A percentile compares a stretch with the other conserved stretches of the same genome.
phyloP scores from a whole-genome alignment of 2,329 filamentous ascomycete species.

The Alternaria panax region DNA sequence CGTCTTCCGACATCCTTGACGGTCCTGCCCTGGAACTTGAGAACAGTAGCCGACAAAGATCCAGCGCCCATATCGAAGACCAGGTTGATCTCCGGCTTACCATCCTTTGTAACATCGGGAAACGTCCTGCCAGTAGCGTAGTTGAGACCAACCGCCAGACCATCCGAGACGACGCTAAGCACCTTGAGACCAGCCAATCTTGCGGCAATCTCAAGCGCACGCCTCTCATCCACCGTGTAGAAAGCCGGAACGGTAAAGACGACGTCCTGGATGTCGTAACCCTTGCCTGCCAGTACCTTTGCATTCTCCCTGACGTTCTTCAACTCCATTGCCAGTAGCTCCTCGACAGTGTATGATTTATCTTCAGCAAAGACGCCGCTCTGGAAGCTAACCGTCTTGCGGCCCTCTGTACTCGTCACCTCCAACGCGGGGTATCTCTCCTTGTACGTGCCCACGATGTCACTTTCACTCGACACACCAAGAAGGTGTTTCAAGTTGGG shows the following conservation, averaged over 20 bases:
- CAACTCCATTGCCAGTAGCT: slow-evolving; percentile 94
- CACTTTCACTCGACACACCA: slow-evolving; percentile 68
- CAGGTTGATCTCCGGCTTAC: slow-evolving; percentile 88
- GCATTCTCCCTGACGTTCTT: slow-evolving; percentile 91
- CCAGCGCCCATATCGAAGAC: slow-evolving; percentile 98
- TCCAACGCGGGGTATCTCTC: slow-evolving; percentile 80
- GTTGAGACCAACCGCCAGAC: slow-evolving; percentile 89
- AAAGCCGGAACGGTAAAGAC: slow-evolving; percentile 92
- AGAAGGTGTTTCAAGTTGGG: slow-evolving; percentile 90
- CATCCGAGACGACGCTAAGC: slow-evolving; percentile 84
- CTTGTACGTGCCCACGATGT: slow-evolving; percentile 73
- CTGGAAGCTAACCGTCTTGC: slow-evolving; percentile 76
- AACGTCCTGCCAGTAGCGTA: slow-evolving; percentile 93
- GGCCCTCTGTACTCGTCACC: slow-evolving; percentile 66
- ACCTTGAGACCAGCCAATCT: slow-evolving; percentile 88
- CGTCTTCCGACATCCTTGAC: slow-evolving; percentile 92
- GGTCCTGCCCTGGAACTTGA: slow-evolving; percentile 86
- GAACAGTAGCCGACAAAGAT: slow-evolving; percentile 85
- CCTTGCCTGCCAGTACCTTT: slow-evolving; percentile 79
- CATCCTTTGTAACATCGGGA: slow-evolving; percentile 80
- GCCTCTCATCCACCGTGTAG: slow-evolving; percentile 89
- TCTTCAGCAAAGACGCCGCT: slow-evolving; percentile 74
- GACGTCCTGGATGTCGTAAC: slow-evolving; percentile 75
- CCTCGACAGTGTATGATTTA: slow-evolving; percentile 77
- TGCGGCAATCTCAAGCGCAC: slow-evolving; percentile 82